A percentile compares a stretch with the other conserved stretches of the same genome.
Conservation (phyloP, 2,329 filamentous ascomycete genomes). For the Cercospora citrullina region DNA sequence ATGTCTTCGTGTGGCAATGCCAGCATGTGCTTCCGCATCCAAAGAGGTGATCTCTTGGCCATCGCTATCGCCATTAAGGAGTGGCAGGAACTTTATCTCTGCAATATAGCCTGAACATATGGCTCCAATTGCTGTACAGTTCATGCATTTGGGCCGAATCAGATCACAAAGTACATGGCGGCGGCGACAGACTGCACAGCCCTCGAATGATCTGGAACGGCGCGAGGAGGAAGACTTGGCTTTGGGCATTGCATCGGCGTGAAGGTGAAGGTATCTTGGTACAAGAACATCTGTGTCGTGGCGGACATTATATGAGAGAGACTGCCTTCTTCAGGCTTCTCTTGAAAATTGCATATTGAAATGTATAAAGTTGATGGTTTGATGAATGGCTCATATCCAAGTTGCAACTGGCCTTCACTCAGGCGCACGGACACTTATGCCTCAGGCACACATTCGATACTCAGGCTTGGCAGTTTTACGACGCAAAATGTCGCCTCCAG, state of each 20-base stretch:
- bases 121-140: too few species aligned
- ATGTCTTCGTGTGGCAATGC: background rate
- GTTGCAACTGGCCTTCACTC: background rate
- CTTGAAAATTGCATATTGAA: background rate
- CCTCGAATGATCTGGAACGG: constrained; percentile 15
- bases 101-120: too few species aligned
- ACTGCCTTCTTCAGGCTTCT: background rate
- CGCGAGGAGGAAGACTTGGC: constrained; percentile 5
- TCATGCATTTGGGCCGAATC: background rate
- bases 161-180: constrained; percentile 10
- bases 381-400: background rate
- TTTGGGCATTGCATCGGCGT: constrained; percentile 26
- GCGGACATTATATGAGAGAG: background rate
- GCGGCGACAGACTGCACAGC: constrained; percentile 9
- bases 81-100: constrained; percentile 3
- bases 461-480: background rate
- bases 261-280: background rate
- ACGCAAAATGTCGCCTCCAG: background rate
- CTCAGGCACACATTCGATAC: background rate
- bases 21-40: background rate
- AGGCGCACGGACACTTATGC: background rate
- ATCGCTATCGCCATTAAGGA: background rate
- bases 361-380: background rate
- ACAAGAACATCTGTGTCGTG: background rate
- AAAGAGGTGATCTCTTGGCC: background rate